Conservation (phyloP, 441 rosid species). For the Rhodomyrtus psidioides region DNA sequence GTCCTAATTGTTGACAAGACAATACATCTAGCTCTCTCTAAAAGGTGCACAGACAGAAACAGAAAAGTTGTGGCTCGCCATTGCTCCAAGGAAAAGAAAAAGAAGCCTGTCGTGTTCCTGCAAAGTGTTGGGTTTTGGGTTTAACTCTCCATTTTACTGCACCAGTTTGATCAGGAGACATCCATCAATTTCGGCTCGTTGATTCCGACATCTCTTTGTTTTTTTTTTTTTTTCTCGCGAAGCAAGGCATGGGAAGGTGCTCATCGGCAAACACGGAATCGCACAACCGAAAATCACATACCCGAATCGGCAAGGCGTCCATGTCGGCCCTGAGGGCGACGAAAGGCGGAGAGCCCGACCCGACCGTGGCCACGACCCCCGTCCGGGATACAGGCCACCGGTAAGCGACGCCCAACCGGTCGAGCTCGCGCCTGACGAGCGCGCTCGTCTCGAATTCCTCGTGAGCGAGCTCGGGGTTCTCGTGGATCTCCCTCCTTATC, state of each 20-base stretch:
- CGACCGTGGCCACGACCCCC: slow-evolving; percentile 47
- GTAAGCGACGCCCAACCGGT: slow-evolving; percentile 38
- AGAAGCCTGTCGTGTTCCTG: background rate
- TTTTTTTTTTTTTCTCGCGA: no score
- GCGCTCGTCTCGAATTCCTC: slow-evolving; percentile 50
- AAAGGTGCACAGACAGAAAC: background rate
- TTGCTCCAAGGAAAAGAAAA: background rate
- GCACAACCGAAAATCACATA: background rate
- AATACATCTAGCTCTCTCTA: background rate
- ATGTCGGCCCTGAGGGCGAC: slow-evolving; percentile 65
- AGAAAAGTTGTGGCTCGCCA: background rate
- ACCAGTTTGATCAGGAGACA: background rate
- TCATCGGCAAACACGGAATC: background rate
- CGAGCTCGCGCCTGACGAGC: slow-evolving; percentile 40
- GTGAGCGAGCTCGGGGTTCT: slow-evolving; percentile 46
- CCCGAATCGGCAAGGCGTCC: slow-evolving; percentile 73
- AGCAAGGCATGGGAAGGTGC: background rate
- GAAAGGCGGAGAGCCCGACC: slow-evolving; percentile 46
- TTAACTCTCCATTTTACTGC: background rate
- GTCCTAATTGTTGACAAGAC: background rate
- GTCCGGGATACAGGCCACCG: slow-evolving; percentile 45
- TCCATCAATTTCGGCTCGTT: background rate
- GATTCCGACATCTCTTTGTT: background rate
- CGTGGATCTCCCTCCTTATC: slow-evolving; percentile 43
- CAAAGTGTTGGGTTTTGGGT: background rate